Evolutionary conservation across 2,329 filamentous ascomycete genomes (phyloP), one percentile per base, ranked within the genome.

Genomic region (Basipetospora chlamydospora): DNA sequence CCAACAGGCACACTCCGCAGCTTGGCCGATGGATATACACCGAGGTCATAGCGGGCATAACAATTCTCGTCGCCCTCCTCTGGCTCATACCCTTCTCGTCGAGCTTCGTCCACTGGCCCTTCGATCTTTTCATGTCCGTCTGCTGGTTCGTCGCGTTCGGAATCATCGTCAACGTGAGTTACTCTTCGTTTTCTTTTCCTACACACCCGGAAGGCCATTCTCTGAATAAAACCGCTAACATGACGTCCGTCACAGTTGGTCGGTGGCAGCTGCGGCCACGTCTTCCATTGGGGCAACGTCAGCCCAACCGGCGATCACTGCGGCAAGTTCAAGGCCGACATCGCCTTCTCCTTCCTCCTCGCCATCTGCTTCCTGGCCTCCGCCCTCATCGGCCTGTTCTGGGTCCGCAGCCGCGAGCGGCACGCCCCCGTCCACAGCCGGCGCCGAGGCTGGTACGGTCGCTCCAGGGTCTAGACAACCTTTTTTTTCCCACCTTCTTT

Each of bases 61-160:
- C 76, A 10, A 73, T 86, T 38, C 53, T 87, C 28, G 60, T 83
- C n/a, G 64, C 72, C 5, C 56, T 87, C 18, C 53, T 87, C 43
- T 83, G 80, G 72, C 63, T 86, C 20, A 64, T 87, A 28, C 82
- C 82, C 2, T 81, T 82, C 49, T 69, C 72, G 2, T 60, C 61
- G 35, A 67, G 64, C 32, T 83, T 86, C 55, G 66, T 76, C 42
- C 68, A 78, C 55, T 87, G 77, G 68, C 77, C 77, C 1, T 60
- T 76, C 46, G 82, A 88, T 49, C 47, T 86, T 18, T 44, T 85
- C 47, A 61, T 86, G 45, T 78, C 75, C 30, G 57, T 77, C 38
- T 64, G 70, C 33, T 86, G 79, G 79, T 84, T 82, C 49, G 68
- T 71, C 18, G 64, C 67, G 3, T 84, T 83, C 46, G 77, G 74